These are phyloP conservation scores for Globisporangium ultimum DNA, from an alignment of 352 stramenopile species.

Conservation along the genomic window DNA sequence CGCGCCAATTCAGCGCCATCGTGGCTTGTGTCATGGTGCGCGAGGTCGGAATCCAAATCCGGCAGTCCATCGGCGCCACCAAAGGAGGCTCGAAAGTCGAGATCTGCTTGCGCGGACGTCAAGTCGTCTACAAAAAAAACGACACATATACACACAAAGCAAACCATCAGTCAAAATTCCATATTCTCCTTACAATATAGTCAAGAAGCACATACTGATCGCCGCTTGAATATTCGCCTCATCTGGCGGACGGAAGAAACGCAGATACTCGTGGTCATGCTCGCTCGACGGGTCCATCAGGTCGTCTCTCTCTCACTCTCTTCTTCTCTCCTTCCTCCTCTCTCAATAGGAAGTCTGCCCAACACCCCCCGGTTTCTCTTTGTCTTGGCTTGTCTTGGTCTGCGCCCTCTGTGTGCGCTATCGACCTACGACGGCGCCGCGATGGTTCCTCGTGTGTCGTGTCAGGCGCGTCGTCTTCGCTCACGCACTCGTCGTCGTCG, in stretches of 20 bases:
- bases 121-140: constrained; percentile 38
- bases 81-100: constrained; percentile 79
- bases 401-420: background rate
- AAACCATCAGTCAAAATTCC: no score
- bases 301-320: constrained; percentile 10
- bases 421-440: background rate
- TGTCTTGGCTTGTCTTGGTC: no score
- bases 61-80: constrained; percentile 46
- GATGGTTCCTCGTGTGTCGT: background rate
- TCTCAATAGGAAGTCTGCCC: no score
- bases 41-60: constrained; percentile 52
- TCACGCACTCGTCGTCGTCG: no score
- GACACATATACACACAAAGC: no score
- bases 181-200: background rate
- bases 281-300: constrained; percentile 21
- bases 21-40: constrained; percentile 31
- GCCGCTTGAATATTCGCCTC: constrained; percentile 39
- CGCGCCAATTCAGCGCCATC: constrained; percentile 66
- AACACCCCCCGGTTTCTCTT: no score
- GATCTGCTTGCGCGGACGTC: constrained; percentile 45
- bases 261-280: constrained; percentile 71
- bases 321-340: no score
- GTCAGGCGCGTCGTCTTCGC: background rate
- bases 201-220: constrained; percentile 28
- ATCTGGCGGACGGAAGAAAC: constrained; percentile 63